These are phyloP conservation scores for Pleurotus citrinopileatus DNA, from an alignment of 768 basidiomycete species.

Conservation along the genomic window DNA sequence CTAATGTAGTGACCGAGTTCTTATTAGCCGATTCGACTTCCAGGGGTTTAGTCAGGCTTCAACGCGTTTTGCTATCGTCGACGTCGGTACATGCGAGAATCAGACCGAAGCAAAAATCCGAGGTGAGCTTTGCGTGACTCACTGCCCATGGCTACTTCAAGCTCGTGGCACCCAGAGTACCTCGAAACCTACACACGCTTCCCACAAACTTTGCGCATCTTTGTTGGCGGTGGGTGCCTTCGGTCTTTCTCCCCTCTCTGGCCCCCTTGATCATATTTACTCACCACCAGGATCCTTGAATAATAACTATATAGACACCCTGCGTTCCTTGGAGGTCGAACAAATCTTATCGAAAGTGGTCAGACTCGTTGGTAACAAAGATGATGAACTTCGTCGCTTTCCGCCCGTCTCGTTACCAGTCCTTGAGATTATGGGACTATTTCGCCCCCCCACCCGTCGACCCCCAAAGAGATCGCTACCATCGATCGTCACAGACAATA, in stretches of 20 bases:
- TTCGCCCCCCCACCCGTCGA: conserved; percentile 38
- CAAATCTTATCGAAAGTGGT: conserved; percentile 67
- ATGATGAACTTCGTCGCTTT: conserved; percentile 42
- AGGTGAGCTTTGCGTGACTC: conserved; percentile 42
- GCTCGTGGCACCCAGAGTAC: conserved; percentile 44
- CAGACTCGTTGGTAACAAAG: conserved; percentile 48
- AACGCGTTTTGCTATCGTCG: conserved; percentile 66
- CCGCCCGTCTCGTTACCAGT: conserved; percentile 44
- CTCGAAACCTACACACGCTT: conserved; percentile 68
- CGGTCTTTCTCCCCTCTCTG: conserved; percentile 8
- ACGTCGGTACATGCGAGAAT: conserved; percentile 65
- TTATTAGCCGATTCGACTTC: conserved; percentile 7
- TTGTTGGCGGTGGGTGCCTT: conserved; percentile 57
- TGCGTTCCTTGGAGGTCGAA: conserved; percentile 55
- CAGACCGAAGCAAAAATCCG: conserved; percentile 65
- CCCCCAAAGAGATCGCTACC: conserved; percentile 42
- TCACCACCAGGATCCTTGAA: conserved; percentile 63
- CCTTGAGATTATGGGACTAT: conserved; percentile 44
- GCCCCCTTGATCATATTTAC: conserved; percentile 9
- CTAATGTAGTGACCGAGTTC: neutral
- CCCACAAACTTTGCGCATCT: conserved; percentile 71
- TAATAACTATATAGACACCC: conserved; percentile 52
- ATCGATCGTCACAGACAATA: conserved; percentile 39
- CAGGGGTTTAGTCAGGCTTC: conserved; percentile 74
- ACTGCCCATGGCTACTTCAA: neutral